Evolutionary conservation across 345 rosid species (phyloP).

Genomic region (Lepidium didymum): DNA sequence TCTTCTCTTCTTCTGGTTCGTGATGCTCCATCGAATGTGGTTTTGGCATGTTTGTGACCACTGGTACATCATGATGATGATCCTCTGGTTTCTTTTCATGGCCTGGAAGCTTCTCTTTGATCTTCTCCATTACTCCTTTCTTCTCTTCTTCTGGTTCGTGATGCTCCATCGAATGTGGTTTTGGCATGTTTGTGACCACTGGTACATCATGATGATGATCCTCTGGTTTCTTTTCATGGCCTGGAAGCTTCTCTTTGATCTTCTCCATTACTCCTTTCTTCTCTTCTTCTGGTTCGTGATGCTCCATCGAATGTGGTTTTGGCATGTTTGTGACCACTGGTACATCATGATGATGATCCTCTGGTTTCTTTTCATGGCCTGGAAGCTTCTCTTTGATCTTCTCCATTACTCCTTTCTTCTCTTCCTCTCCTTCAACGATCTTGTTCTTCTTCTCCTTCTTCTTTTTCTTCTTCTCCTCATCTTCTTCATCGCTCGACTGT

Average conservation of each 20-base stretch:
- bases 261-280: too few relatives aligned
- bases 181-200: not conserved
- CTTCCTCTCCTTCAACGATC: slow-evolving; percentile 1
- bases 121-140: too few relatives aligned
- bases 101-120: too few relatives aligned
- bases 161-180: not conserved
- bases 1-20: slow-evolving; percentile 48
- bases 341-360: not conserved
- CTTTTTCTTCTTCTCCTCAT: slow-evolving; percentile 37
- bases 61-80: not conserved
- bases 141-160: not conserved
- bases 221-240: too few relatives aligned
- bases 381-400: not conserved
- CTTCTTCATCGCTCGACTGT: slow-evolving; percentile 72
- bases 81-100: too few relatives aligned
- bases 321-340: not conserved
- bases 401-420: not conserved
- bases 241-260: too few relatives aligned
- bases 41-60: not conserved
- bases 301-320: not conserved
- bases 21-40: not conserved
- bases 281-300: not conserved
- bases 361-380: not conserved
- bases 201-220: not conserved
- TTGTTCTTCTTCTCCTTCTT: slow-evolving; percentile 29